A percentile compares a stretch with the other conserved stretches of the same genome.
These are phyloP conservation scores for Elaeis guineensis DNA, from an alignment of 176 grass and related monocot species.

Conservation along the genomic window DNA sequence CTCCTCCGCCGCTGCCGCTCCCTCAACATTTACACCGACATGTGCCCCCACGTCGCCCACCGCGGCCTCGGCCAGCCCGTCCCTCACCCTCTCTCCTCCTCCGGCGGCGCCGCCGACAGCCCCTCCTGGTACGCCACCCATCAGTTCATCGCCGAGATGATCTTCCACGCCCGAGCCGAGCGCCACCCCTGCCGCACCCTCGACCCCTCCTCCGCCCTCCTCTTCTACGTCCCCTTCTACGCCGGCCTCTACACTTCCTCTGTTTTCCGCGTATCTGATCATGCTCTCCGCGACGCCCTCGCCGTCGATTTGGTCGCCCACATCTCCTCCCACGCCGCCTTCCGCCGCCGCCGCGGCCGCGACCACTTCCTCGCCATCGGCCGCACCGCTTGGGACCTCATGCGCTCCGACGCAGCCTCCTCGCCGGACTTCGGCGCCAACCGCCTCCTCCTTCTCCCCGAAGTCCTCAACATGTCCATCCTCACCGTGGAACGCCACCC, in stretches of 20 bases:
- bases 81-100: not conserved
- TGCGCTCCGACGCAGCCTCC: not conserved
- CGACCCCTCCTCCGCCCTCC: slow-evolving; percentile 1
- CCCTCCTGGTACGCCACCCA: slow-evolving; percentile 26
- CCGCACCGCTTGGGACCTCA: slow-evolving; percentile 10
- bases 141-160: slow-evolving; percentile 30
- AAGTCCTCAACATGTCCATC: slow-evolving; percentile 27
- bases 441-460: slow-evolving; percentile 11
- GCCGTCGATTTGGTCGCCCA: slow-evolving; percentile 10
- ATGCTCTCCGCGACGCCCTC: slow-evolving; percentile 5
- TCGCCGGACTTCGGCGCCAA: not conserved
- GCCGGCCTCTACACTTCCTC: slow-evolving; percentile 7
- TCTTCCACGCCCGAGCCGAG: slow-evolving; percentile 29
- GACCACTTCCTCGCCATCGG: slow-evolving; percentile 31
- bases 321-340: slow-evolving; percentile 12
- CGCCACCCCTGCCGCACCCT: slow-evolving; percentile 34
- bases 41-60: slow-evolving; percentile 24
- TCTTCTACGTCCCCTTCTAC: slow-evolving; percentile 27
- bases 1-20: slow-evolving; percentile 17
- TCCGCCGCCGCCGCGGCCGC: slow-evolving; percentile 12
- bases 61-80: slow-evolving; percentile 20
- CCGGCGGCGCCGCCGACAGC: not conserved
- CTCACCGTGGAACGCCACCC: slow-evolving; percentile 28
- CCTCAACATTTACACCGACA: not conserved
- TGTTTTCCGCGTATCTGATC: not conserved